Conservation (phyloP, 2,329 filamentous ascomycete genomes). For the Zalaria sp. region DNA sequence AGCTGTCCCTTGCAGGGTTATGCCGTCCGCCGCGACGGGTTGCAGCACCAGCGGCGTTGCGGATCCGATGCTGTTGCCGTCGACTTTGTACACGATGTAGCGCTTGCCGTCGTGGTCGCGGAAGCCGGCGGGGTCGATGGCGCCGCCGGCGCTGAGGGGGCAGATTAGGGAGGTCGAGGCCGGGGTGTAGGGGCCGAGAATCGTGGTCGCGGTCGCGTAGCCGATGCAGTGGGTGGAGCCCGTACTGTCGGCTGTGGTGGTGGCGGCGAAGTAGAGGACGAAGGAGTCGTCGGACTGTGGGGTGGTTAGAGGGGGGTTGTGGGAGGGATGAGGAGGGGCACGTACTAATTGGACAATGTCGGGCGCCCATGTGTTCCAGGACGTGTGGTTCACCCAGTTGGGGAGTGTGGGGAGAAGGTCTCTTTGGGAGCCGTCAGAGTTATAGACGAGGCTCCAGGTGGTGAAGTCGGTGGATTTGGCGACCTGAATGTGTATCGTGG, state of each 20-base stretch:
- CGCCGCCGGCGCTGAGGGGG: conserved; percentile 13
- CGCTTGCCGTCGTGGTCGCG: conserved; percentile 12
- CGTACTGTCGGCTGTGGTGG: conserved; percentile 8
- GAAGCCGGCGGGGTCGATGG: conserved; percentile 16
- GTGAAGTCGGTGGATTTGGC: conserved; percentile 36
- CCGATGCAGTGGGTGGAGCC: conserved; percentile 16
- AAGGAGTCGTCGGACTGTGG: conserved; percentile 11
- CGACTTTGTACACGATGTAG: conserved; percentile 17
- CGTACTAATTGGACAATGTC: conserved; percentile 36
- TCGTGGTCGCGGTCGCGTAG: conserved; percentile 11
- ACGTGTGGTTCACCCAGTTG: conserved; percentile 37
- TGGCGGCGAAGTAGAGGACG: conserved; percentile 18
- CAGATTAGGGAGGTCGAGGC: conserved; percentile 11
- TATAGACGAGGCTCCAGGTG: conserved; percentile 33
- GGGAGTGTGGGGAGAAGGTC: conserved; percentile 41
- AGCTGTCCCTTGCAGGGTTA: conserved; percentile 13
- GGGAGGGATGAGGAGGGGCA: background rate
- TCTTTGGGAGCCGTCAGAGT: conserved; percentile 19
- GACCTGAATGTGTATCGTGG: conserved; percentile 36
- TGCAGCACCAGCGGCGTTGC: conserved; percentile 18
- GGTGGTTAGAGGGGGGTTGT: background rate
- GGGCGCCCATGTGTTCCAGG: conserved; percentile 45
- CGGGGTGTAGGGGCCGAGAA: conserved; percentile 14
- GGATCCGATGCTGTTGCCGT: conserved; percentile 14
- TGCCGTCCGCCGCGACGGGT: conserved; percentile 15